A percentile compares a stretch with the other conserved stretches of the same genome.
These are phyloP conservation scores for Cymbidium sinense DNA, from an alignment of 106 monocot genomes.

Conservation along the genomic window DNA sequence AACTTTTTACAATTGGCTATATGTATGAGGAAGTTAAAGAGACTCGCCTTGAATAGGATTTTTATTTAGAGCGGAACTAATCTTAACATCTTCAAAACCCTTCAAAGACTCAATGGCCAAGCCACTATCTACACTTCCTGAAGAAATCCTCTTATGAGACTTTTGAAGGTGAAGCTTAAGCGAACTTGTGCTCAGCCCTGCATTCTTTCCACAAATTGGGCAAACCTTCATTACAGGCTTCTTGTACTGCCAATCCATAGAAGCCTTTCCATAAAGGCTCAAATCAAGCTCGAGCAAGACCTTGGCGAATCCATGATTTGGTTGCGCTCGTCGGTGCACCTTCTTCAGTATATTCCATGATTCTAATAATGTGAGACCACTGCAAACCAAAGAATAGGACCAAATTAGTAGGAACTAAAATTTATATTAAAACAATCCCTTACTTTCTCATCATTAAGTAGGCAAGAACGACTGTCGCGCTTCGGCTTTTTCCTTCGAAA, in stretches of 20 bases:
- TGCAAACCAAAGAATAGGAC: conserved; percentile 12
- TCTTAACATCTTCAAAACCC: conserved; percentile 37
- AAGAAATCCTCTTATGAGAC: conserved; percentile 53
- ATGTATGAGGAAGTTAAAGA: conserved; percentile 6
- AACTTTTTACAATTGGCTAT: no score
- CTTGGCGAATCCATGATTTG: conserved; percentile 84
- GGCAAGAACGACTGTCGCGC: conserved; percentile 79
- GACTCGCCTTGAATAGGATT: conserved; percentile 29
- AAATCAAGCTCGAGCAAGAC: conserved; percentile 55
- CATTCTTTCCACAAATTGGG: conserved; percentile 78
- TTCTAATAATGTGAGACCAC: conserved; percentile 50
- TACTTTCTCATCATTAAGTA: conserved; percentile 88
- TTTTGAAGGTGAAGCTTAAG: conserved; percentile 94
- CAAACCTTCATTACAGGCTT: conserved; percentile 80
- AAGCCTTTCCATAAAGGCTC: conserved; percentile 51
- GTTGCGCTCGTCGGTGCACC: conserved; percentile 80
- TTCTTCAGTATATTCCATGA: conserved; percentile 80
- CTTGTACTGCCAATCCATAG: conserved; percentile 91
- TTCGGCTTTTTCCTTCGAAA: conserved; percentile 96
- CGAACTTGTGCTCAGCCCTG: conserved; percentile 81
- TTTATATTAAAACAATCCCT: conserved; percentile 1
- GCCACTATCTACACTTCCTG: conserved; percentile 83
- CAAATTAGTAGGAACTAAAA: background rate
- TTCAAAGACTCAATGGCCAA: conserved; percentile 75
- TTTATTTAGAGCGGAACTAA: conserved; percentile 31